Conservation (phyloP, 2,329 filamentous ascomycete genomes). For the Paecilomyces niveus region DNA sequence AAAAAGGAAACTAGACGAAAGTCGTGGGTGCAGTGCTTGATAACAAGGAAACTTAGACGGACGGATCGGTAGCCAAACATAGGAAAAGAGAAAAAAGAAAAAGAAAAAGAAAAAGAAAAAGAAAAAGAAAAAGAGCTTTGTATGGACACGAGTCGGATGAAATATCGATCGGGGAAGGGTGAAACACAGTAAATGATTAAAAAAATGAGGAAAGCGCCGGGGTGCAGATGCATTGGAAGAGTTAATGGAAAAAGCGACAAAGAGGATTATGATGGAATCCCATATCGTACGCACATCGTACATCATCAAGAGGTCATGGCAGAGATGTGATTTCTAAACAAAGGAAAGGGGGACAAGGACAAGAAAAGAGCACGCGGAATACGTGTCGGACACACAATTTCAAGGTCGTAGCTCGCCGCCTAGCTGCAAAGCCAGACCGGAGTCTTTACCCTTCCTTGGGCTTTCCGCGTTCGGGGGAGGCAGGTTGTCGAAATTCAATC, state of each 20-base stretch:
- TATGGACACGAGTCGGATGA: slow-evolving; percentile 5
- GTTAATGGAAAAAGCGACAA: neutral
- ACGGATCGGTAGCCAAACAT: neutral
- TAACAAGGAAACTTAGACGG: slow-evolving; percentile 3
- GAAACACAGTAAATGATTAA: slow-evolving; percentile 2
- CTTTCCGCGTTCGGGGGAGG: slow-evolving; percentile 47
- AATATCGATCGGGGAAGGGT: slow-evolving; percentile 2
- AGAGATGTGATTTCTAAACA: slow-evolving; percentile 1
- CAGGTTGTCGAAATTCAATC: slow-evolving; percentile 77
- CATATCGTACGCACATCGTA: slow-evolving; percentile 2
- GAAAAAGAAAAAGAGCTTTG: neutral
- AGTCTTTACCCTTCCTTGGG: slow-evolving; percentile 37
- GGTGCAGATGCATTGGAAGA: neutral
- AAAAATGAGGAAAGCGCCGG: slow-evolving; percentile 4
- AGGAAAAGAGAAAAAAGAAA: neutral
- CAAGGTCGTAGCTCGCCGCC: slow-evolving; percentile 56
- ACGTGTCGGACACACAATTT: slow-evolving; percentile 10
- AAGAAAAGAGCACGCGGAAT: neutral
- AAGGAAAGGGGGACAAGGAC: neutral
- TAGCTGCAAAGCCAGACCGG: slow-evolving; percentile 57
- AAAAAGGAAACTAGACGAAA: slow-evolving; percentile 2
- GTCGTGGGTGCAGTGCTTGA: neutral
- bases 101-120: neutral
- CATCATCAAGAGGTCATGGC: slow-evolving; percentile 7
- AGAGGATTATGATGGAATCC: neutral